Percentiles rank a stretch among this genome's conserved stretches.
Evolutionary conservation across 345 rosid genomes (phyloP).

Genomic region (Gossypium sturtianum): DNA sequence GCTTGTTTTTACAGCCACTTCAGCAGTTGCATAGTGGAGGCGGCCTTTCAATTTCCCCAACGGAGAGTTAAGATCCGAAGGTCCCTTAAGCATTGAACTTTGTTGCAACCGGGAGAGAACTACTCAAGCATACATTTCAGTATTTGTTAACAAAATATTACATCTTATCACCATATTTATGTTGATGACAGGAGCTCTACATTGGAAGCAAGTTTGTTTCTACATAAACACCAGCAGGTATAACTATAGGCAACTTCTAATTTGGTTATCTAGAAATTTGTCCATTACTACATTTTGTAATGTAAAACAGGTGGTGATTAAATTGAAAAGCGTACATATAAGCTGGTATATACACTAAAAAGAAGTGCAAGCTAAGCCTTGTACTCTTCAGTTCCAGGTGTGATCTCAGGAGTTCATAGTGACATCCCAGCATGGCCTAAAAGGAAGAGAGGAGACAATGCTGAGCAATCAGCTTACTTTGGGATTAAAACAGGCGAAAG

Average conservation of each 20-base stretch:
- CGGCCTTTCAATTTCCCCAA: constrained; percentile 58
- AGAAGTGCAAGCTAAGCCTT: constrained; percentile 54
- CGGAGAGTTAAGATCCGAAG: constrained; percentile 75
- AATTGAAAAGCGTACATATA: constrained; percentile 83
- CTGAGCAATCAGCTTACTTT: constrained; percentile 55
- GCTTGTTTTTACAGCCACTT: neutral
- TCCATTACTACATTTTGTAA: neutral
- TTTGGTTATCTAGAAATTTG: neutral
- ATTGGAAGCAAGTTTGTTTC: constrained; percentile 88
- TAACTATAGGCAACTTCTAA: neutral
- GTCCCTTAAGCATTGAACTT: constrained; percentile 52
- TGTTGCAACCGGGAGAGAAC: constrained; percentile 73
- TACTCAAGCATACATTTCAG: constrained; percentile 58
- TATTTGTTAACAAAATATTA: neutral
- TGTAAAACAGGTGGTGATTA: constrained; percentile 59
- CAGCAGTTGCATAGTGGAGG: constrained; percentile 34
- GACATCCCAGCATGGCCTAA: constrained; percentile 62
- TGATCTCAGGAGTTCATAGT: constrained; percentile 52
- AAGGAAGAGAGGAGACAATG: constrained; percentile 34
- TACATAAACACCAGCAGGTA: constrained; percentile 75
- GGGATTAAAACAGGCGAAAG: constrained; percentile 68
- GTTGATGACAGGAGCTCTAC: constrained; percentile 64
- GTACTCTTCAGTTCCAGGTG: constrained; percentile 33
- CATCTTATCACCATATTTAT: constrained; percentile 8
- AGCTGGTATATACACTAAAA: constrained; percentile 84